These are phyloP conservation scores for Kluyveromyces siamensis DNA, from an alignment of 805 yeast genomes.

Conservation along the genomic window DNA sequence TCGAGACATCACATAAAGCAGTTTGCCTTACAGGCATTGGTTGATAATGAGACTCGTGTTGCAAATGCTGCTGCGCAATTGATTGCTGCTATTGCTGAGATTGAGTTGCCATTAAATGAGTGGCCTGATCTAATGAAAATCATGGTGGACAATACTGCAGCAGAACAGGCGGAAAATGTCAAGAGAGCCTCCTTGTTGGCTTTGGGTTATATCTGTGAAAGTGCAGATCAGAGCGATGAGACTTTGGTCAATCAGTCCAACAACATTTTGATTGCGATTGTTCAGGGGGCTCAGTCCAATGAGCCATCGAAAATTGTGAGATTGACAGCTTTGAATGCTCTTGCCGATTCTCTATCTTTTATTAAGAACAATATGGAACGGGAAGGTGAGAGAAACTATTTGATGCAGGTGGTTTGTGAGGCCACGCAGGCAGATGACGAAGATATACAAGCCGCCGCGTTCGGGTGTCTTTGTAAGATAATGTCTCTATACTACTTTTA, in stretches of 20 bases:
- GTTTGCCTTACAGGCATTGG: slow-evolving; percentile 51
- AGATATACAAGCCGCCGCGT: slow-evolving; percentile 87
- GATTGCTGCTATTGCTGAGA: slow-evolving; percentile 94
- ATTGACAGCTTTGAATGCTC: slow-evolving; percentile 83
- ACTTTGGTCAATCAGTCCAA: slow-evolving; percentile 77
- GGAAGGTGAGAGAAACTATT: slow-evolving; percentile 92
- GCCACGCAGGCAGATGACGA: slow-evolving; percentile 85
- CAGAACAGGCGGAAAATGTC: slow-evolving; percentile 66
- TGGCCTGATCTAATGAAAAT: slow-evolving; percentile 84
- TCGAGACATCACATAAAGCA: slow-evolving; percentile 59
- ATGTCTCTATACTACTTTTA: slow-evolving; percentile 81
- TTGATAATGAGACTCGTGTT: slow-evolving; percentile 59
- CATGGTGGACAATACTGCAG: slow-evolving; percentile 78
- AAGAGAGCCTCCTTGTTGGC: slow-evolving; percentile 83
- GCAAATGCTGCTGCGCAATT: slow-evolving; percentile 87
- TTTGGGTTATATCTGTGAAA: slow-evolving; percentile 93
- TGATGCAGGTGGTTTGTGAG: slow-evolving; percentile 98
- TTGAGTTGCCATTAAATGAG: slow-evolving; percentile 77
- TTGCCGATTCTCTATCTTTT: slow-evolving; percentile 84
- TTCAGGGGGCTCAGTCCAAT: slow-evolving; percentile 85
- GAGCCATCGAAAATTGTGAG: slow-evolving; percentile 73
- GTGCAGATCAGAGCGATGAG: slow-evolving; percentile 69
- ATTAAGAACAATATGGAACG: slow-evolving; percentile 80
- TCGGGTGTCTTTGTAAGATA: slow-evolving; percentile 88
- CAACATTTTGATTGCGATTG: slow-evolving; percentile 89